Conservation (phyloP, 192 early-diverging fungal genomes). For the Coemansia reversa region DNA sequence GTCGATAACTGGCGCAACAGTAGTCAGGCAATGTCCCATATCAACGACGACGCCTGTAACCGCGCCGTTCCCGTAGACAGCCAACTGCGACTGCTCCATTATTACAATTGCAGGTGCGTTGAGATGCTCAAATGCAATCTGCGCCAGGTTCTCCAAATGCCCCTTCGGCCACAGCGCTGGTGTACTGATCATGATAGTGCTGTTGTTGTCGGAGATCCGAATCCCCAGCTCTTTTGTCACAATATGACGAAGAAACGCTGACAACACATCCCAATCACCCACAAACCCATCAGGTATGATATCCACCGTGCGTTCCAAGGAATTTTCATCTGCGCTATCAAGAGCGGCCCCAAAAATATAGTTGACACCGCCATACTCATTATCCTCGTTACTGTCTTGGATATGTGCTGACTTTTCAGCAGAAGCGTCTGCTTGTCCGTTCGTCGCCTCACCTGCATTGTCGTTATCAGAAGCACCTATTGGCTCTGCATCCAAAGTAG, state of each 20-base stretch:
- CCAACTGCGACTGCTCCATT: constrained; percentile 79
- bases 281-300: constrained; percentile 65
- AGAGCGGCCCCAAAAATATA: constrained; percentile 50
- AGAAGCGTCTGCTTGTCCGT: neutral
- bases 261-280: constrained; percentile 70
- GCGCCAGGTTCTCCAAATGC: constrained; percentile 75
- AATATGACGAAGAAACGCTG: constrained; percentile 74
- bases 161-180: constrained; percentile 82
- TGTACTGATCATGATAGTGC: constrained; percentile 72
- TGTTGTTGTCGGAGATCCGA: constrained; percentile 71
- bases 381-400: neutral
- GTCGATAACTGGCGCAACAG: constrained; percentile 80
- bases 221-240: constrained; percentile 77
- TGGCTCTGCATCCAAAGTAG: no score
- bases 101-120: constrained; percentile 83
- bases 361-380: constrained; percentile 23
- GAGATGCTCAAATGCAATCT: constrained; percentile 91
- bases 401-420: neutral
- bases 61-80: constrained; percentile 74
- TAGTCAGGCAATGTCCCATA: constrained; percentile 83
- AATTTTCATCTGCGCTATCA: constrained; percentile 21
- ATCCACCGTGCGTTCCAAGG: constrained; percentile 37
- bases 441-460: neutral
- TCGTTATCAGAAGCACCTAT: no score
- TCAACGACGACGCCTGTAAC: constrained; percentile 85